These are phyloP conservation scores for Kappamyces sp. DNA, from an alignment of 192 early-diverging fungal genomes.

Conservation along the genomic window DNA sequence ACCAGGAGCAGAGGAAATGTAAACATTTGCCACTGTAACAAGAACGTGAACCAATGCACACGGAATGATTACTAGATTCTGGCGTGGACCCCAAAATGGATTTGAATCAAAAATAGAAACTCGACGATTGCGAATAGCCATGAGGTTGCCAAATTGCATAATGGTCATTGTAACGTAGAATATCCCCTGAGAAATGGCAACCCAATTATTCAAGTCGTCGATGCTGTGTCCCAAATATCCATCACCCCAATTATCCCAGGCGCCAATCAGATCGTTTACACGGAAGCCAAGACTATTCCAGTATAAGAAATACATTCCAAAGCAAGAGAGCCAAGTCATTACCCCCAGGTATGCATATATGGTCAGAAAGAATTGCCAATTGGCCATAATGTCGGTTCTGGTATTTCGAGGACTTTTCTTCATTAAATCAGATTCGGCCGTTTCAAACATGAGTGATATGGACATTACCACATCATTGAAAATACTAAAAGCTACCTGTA, in stretches of 20 bases:
- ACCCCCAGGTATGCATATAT: conserved; percentile 75
- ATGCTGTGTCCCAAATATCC: conserved; percentile 43
- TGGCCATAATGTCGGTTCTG: conserved; percentile 59
- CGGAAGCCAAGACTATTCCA: conserved; percentile 50
- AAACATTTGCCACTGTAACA: conserved; percentile 28
- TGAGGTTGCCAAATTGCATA: conserved; percentile 55
- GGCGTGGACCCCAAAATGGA: conserved; percentile 50
- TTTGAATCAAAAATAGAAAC: conserved; percentile 54
- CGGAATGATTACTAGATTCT: conserved; percentile 52
- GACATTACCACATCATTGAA: conserved; percentile 58
- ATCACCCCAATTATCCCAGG: conserved; percentile 50
- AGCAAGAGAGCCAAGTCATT: conserved; percentile 58
- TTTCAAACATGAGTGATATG: conserved; percentile 68
- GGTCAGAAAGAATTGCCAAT: conserved; percentile 59
- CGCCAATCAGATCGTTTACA: conserved; percentile 46
- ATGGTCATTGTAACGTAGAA: conserved; percentile 55
- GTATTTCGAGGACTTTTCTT: conserved; percentile 63
- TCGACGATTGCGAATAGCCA: conserved; percentile 48
- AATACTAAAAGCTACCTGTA: conserved; percentile 33
- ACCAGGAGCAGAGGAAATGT: conserved; percentile 44
- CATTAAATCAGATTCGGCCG: conserved; percentile 70
- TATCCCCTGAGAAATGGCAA: conserved; percentile 51
- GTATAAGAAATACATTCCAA: conserved; percentile 66
- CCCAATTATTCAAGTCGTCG: conserved; percentile 37
- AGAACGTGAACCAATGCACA: conserved; percentile 44